Base-by-base conservation (phyloP, 176 grass and related monocot species). In the Microstegium vimineum region DNA sequence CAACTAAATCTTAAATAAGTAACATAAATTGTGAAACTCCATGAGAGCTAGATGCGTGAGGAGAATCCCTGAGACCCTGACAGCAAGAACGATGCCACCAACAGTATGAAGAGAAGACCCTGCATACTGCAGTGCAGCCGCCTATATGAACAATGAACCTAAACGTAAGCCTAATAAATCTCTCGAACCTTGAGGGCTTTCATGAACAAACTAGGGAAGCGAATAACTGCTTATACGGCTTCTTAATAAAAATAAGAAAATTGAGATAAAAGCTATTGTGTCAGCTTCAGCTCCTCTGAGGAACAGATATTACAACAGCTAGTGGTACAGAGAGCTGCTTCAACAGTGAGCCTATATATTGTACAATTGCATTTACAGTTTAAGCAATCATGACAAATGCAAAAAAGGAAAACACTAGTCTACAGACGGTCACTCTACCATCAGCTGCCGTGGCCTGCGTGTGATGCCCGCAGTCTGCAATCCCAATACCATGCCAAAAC, bases 321-420 rank as follows among this genome's bases (percentile, higher is more conserved):
- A 37, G n/a, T 7, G 35, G 38, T 60, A 78, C 36, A 65, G 4
- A 28, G 8, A 63, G 37, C 9, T 65, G 16, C 45, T 49, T 79
- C 42, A 17, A n/a, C 10, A 54, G 10, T 5, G 62, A 23, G 1
- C 31, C 8, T 54, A 27, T 23, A 56, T 26, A 31, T 56, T 69
- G 28, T 54, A 67, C 47, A 74, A 42, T 34, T 76, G 68, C 62
- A 86, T 87, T 79, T 83, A 74, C 84, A 87, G 62, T 52, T 86
- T 86, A 5, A 5, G 17, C 3, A 28, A 86, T 25, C 56, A 82
- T 66, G 45, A 18, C 72, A 87, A 62, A 61, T 63, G 59, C n/a
- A 5, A 67, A 54, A 80, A 26, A 34, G 28, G 20, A 8, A 76
- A 62, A 23, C 30, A 72, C 8, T 18, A 59, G 46, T 37, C 28